A percentile compares a stretch with the other conserved stretches of the same genome.
Conservation (phyloP, 441 rosid genomes). For the Euphorbia corollata region DNA sequence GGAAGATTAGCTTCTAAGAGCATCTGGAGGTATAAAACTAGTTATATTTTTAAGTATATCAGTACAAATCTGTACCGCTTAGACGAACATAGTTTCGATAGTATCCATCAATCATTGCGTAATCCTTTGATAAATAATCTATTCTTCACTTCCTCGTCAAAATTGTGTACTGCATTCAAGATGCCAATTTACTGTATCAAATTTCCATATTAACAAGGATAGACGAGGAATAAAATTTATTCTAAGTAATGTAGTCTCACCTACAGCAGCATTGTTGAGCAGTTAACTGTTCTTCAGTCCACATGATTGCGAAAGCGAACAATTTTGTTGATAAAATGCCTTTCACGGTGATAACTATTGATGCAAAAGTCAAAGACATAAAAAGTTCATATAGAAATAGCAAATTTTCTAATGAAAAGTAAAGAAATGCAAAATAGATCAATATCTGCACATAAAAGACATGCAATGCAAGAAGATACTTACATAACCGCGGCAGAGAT, state of each 20-base stretch:
- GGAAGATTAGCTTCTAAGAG: background rate
- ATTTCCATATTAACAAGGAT: background rate
- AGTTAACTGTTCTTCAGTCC: slow-evolving; percentile 33
- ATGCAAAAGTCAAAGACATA: slow-evolving; percentile 9
- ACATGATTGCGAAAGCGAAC: slow-evolving; percentile 50
- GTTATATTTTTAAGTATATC: slow-evolving; percentile 9
- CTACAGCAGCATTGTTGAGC: slow-evolving; percentile 14
- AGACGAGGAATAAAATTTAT: background rate
- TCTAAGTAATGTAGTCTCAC: slow-evolving; percentile 9
- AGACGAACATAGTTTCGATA: background rate
- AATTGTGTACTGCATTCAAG: slow-evolving; percentile 11
- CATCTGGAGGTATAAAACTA: background rate
- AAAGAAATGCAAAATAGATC: background rate
- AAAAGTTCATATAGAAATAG: background rate
- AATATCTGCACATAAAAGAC: slow-evolving; percentile 1
- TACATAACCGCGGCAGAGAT: slow-evolving; percentile 55
- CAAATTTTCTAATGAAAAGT: background rate
- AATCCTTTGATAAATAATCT: background rate
- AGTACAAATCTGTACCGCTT: background rate
- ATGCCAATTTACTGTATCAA: background rate
- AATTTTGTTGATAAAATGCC: slow-evolving; percentile 54
- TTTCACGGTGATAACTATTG: slow-evolving; percentile 61
- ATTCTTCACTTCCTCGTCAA: background rate
- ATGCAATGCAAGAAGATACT: slow-evolving; percentile 29
- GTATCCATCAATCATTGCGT: background rate